Evolutionary conservation across 495 filamentous ascomycete genomes (phyloP), one percentile per base, ranked within the genome.

Genomic region (Neurospora sp.): DNA sequence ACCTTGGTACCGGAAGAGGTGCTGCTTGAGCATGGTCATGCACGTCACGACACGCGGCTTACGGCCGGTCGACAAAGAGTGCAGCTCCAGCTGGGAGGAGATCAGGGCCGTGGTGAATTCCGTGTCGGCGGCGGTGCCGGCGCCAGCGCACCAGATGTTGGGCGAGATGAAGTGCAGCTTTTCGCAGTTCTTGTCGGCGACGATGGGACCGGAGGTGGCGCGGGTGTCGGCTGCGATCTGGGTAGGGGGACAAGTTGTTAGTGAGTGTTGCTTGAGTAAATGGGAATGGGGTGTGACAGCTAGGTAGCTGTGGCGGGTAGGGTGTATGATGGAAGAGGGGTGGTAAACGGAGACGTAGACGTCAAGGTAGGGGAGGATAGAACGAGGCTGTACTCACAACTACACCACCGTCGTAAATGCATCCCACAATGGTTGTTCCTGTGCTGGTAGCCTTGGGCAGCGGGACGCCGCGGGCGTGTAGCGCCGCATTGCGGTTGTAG

Each of bases 171-270:
- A 99, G 85, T 99, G 96, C 70, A 99, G 90, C 87, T 99, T 99
- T 84, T 99, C 93, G 85, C 96, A 99, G 90, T 99, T 99, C 93
- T 99, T 99, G 90, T 99, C 96, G 80, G 96, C 96, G 78, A 99
- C 96, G 82, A 99, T 99, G 48, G 94, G 93, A 24, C 96, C 96
- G 75, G 92, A 94, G 48, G 96, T 99, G 71, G 96, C 96, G 90
- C 96, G 89, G 77, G 96, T 99, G 86, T 98, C 96, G 86, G 94
- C 94, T 74, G 94, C 94, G 84, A 97, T 97, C 91, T 93, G 79
- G 69, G n/a, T n/a, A 70, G 21, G 39, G 24, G 72, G n/a, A 19
- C 11, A 15, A 15, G 5, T 15, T 2, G 69, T 73, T n/a, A 73
- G 72, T 37, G 39, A 17, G 39, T 0, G 15, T 42, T 42, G 39